Percentiles rank a stretch among this genome's conserved stretches.
These are phyloP conservation scores for Pythium chondricola DNA, from an alignment of 352 stramenopile species.

Conservation along the genomic window DNA sequence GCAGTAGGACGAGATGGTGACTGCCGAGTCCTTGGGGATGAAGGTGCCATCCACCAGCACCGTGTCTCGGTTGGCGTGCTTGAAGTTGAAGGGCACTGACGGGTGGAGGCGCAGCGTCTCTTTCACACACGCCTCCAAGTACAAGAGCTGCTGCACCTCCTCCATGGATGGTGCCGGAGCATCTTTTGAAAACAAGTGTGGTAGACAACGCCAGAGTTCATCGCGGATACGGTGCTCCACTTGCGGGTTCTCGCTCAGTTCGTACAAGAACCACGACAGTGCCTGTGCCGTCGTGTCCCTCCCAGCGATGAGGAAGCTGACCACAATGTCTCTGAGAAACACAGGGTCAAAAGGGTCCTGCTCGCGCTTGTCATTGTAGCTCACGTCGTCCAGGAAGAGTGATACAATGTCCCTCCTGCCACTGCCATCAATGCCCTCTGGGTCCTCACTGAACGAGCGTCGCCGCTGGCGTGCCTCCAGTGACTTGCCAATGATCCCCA, in stretches of 20 bases:
- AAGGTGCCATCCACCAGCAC: constrained; percentile 30
- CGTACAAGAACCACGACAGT: constrained; percentile 42
- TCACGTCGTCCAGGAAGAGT: constrained; percentile 16
- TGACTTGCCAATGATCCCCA: constrained; percentile 34
- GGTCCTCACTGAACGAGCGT: not conserved
- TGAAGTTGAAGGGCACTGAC: constrained; percentile 30
- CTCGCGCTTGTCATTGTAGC: constrained; percentile 7
- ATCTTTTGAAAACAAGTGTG: not conserved
- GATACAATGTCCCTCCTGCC: constrained; percentile 12
- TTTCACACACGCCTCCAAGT: constrained; percentile 20
- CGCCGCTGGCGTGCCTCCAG: constrained; percentile 13
- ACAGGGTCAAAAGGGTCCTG: constrained; percentile 11
- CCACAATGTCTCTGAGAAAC: constrained; percentile 41
- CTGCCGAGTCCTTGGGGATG: constrained; percentile 17
- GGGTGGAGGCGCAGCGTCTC: constrained; percentile 37
- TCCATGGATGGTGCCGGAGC: constrained; percentile 10
- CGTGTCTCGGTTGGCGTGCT: constrained; percentile 20
- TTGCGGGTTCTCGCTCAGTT: constrained; percentile 31
- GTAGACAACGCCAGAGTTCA: constrained; percentile 7
- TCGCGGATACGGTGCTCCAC: constrained; percentile 19
- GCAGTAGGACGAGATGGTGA: constrained; percentile 23
- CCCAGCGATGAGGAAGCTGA: constrained; percentile 52
- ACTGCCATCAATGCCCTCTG: not conserved
- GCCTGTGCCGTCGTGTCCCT: constrained; percentile 44
- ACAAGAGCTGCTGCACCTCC: constrained; percentile 10